phyloP scores from a whole-genome alignment of 345 rosid genomes.

The Raphanus sativus region DNA sequence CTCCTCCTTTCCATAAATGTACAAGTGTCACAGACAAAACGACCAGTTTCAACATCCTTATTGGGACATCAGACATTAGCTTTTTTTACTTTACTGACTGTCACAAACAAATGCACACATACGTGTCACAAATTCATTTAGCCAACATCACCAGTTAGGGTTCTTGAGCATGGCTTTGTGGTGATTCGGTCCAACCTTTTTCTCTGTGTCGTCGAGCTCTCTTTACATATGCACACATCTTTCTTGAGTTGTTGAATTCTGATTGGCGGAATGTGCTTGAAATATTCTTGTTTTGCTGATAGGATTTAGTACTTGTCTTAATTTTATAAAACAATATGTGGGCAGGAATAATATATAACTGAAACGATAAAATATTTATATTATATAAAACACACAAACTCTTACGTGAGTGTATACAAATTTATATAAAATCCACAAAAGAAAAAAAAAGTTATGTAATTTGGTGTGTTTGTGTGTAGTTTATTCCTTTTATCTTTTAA shows the following conservation, averaged over 20 bases:
- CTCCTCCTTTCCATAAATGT: slow-evolving; percentile 9
- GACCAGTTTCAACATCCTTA: slow-evolving; percentile 25
- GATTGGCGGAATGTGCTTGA: slow-evolving; percentile 17
- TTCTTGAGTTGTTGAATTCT: not conserved
- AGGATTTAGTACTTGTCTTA: not conserved
- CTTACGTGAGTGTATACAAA: not conserved
- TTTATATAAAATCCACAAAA: not conserved
- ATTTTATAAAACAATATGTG: not conserved
- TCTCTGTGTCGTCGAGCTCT: not conserved
- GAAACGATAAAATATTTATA: not conserved
- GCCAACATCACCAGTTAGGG: slow-evolving; percentile 24
- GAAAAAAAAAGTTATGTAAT: not conserved
- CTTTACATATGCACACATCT: slow-evolving; percentile 3
- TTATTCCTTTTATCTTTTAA: not conserved
- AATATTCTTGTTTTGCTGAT: not conserved
- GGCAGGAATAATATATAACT: not conserved
- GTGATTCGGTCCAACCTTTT: slow-evolving; percentile 1
- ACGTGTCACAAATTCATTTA: slow-evolving; percentile 16
- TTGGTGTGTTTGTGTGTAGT: not conserved
- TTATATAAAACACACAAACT: not conserved
- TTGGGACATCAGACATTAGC: slow-evolving; percentile 6
- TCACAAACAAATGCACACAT: not conserved
- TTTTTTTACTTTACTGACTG: slow-evolving; percentile 21
- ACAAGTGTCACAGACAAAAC: slow-evolving; percentile 36
- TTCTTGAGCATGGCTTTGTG: slow-evolving; percentile 13